Evolutionary conservation across 2,329 filamentous ascomycete genomes (phyloP).

Genomic region (Colletotrichum tropicale): DNA sequence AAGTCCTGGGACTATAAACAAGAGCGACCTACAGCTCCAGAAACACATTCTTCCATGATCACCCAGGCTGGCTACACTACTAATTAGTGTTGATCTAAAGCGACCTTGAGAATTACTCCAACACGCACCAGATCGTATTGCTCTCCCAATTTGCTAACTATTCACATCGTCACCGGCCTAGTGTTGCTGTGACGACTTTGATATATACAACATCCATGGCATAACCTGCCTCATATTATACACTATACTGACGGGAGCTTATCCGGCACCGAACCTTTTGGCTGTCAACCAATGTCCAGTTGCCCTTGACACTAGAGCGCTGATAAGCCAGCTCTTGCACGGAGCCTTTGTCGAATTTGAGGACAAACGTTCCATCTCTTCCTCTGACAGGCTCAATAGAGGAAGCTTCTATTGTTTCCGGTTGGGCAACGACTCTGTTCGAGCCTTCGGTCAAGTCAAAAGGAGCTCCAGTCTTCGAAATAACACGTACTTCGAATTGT

Average conservation of each 20-base stretch:
- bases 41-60: background rate
- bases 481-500: constrained; percentile 22
- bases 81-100: background rate
- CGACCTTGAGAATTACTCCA: fast-evolving
- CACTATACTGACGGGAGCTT: background rate
- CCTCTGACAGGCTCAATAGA: background rate
- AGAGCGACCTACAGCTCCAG: background rate
- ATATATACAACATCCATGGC: background rate
- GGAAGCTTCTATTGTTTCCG: constrained; percentile 13
- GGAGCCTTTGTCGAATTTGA: constrained; percentile 7
- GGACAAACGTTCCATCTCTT: constrained; percentile 14
- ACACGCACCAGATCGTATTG: background rate
- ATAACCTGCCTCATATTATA: background rate
- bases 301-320: constrained; percentile 13
- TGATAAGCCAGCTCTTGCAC: constrained; percentile 24
- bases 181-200: background rate
- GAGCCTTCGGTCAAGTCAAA: constrained; percentile 28
- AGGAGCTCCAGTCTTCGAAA: constrained; percentile 21
- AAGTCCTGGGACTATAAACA: background rate
- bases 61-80: background rate
- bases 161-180: background rate
- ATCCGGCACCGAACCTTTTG: background rate
- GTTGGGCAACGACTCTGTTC: constrained; percentile 28
- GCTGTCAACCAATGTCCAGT: constrained; percentile 9
- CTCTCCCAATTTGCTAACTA: fast-evolving